phyloP scores from a whole-genome alignment of 768 basidiomycete genomes.

The Kwoniella europaea region DNA sequence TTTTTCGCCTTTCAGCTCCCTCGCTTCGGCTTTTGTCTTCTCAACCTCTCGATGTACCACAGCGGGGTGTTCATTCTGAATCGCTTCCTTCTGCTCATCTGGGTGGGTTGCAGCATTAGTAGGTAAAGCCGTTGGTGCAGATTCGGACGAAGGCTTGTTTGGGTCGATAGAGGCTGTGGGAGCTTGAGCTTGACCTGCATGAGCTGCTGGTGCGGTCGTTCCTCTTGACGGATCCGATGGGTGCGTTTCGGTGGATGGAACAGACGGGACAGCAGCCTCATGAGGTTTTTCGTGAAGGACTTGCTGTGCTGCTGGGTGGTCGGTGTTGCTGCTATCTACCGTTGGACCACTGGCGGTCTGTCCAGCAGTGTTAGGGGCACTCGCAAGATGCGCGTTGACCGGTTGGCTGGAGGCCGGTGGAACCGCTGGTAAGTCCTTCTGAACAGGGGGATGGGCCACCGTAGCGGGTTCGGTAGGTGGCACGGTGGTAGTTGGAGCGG shows the following conservation, averaged over 20 bases:
- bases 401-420: neutral
- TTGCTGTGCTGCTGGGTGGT: constrained; percentile 17
- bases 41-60: constrained; percentile 57
- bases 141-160: constrained; percentile 38
- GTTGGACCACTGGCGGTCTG: neutral
- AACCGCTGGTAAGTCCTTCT: neutral
- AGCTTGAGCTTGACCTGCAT: constrained; percentile 30
- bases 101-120: constrained; percentile 54
- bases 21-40: constrained; percentile 58
- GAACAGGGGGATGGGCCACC: neutral
- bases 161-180: constrained; percentile 49
- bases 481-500: neutral
- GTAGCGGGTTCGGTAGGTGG: neutral
- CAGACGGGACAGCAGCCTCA: constrained; percentile 20
- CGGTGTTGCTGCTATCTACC: constrained; percentile 14
- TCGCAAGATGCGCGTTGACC: neutral
- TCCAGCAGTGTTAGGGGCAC: neutral
- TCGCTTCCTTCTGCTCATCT: constrained; percentile 51
- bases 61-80: constrained; percentile 50
- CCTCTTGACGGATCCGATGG: constrained; percentile 12
- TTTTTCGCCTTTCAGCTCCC: constrained; percentile 53
- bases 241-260: constrained; percentile 15
- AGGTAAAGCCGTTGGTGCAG: constrained; percentile 53
- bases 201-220: constrained; percentile 14
- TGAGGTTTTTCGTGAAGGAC: constrained; percentile 16